phyloP scores from a whole-genome alignment of 805 yeast genomes.

The Yarrowia sp. region DNA sequence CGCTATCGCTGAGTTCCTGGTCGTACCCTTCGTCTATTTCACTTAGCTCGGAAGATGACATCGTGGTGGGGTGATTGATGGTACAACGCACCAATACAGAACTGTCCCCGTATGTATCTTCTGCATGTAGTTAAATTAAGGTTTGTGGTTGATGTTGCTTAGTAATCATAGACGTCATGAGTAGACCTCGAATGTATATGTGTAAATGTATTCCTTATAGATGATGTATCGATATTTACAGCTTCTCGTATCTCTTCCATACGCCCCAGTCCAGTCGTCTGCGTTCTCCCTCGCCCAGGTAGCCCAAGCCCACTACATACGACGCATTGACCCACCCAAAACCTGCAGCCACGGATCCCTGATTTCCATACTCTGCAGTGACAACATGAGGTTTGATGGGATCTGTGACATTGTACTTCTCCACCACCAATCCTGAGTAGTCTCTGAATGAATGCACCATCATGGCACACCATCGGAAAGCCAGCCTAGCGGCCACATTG shows the following conservation, averaged over 20 bases:
- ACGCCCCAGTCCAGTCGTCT: conserved; percentile 1
- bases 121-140: too few species aligned
- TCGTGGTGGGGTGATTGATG: not conserved
- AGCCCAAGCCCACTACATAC: conserved; percentile 67
- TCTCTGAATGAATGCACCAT: conserved; percentile 89
- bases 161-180: too few species aligned
- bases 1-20: conserved; percentile 2
- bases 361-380: conserved; percentile 95
- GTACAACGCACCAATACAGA: too few species aligned
- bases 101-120: too few species aligned
- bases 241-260: conserved; percentile 8
- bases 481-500: conserved; percentile 64
- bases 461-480: conserved; percentile 84
- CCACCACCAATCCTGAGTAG: conserved; percentile 91
- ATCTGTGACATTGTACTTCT: conserved; percentile 86
- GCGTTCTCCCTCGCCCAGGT: conserved; percentile 58
- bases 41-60: conserved; percentile 22
- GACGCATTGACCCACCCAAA: conserved; percentile 98
- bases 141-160: too few species aligned
- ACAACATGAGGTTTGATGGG: conserved; percentile 85
- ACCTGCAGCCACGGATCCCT: conserved; percentile 93
- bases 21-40: conserved; percentile 23
- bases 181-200: too few species aligned
- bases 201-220: too few species aligned
- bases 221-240: too few species aligned